A percentile compares a stretch with the other conserved stretches of the same genome.
These are phyloP conservation scores for Tardiomyces blankii DNA, from an alignment of 1,139 yeast genomes.

Conservation along the genomic window DNA sequence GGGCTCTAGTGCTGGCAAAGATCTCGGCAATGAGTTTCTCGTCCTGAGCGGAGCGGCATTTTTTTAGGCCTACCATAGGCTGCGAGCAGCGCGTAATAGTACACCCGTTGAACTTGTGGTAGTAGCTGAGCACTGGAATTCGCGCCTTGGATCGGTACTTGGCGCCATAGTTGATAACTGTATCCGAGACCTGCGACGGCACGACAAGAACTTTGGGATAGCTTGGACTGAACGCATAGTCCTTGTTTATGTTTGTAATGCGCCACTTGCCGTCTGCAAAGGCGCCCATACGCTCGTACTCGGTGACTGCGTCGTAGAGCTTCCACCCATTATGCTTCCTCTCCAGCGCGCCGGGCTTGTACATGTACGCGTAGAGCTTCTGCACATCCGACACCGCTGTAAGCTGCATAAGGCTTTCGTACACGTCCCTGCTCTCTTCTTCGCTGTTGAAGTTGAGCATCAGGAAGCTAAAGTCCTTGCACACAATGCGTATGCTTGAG, in stretches of 20 bases:
- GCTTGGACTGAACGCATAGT: conserved; percentile 60
- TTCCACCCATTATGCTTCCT: conserved; percentile 55
- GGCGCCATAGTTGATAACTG: conserved; percentile 70
- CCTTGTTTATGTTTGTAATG: conserved; percentile 47
- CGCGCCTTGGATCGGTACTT: conserved; percentile 78
- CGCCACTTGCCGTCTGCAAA: conserved; percentile 47
- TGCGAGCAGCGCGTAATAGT: conserved; percentile 85
- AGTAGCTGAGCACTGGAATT: conserved; percentile 74
- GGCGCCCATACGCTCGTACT: conserved; percentile 49
- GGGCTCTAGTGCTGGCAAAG: conserved; percentile 37
- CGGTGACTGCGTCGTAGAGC: conserved; percentile 49
- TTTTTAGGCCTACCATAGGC: conserved; percentile 86
- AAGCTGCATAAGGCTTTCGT: conserved; percentile 54
- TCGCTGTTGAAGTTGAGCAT: conserved; percentile 64
- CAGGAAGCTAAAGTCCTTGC: conserved; percentile 81
- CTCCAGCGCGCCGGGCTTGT: conserved; percentile 50
- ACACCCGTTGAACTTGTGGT: conserved; percentile 56
- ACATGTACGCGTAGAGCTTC: conserved; percentile 59
- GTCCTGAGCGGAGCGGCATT: conserved; percentile 82
- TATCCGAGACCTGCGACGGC: conserved; percentile 70
- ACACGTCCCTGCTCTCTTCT: conserved; percentile 55
- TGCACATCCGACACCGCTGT: conserved; percentile 47
- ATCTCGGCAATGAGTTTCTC: conserved; percentile 70
- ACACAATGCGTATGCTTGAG: conserved; percentile 46
- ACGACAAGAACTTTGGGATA: conserved; percentile 63